Percentiles rank a stretch among this genome's conserved stretches.
Evolutionary conservation across 345 rosid species (phyloP).

Genomic region (Linum lewisii): DNA sequence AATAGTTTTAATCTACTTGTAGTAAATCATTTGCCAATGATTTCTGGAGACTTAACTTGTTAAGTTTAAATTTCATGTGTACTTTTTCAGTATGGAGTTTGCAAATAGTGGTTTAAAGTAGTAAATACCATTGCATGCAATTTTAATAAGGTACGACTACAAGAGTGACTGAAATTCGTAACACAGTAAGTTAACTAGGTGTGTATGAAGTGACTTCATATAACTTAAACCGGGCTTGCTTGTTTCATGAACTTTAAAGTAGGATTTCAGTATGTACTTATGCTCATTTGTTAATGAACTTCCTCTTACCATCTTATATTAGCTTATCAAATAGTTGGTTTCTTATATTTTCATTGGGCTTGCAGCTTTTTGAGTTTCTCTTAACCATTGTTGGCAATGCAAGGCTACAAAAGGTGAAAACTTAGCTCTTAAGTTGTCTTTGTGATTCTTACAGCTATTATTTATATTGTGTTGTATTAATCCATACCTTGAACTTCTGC

Average conservation of each 20-base stretch:
- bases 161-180: background rate
- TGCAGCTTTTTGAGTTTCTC: conserved; percentile 85
- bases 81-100: background rate
- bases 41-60: background rate
- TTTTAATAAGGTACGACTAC: background rate
- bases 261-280: background rate
- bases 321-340: conserved; percentile 14
- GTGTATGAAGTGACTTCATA: background rate
- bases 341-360: conserved; percentile 12
- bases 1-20: background rate
- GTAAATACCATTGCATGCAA: too few relatives aligned
- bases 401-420: conserved; percentile 60
- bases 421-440: conserved; percentile 10
- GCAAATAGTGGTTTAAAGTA: background rate
- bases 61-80: background rate
- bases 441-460: background rate
- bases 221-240: background rate
- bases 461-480: conserved; percentile 3
- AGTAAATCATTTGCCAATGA: background rate
- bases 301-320: conserved; percentile 8
- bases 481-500: conserved; percentile 12
- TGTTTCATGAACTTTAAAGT: background rate
- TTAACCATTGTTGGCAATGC: conserved; percentile 64
- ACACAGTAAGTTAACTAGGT: background rate
- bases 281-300: background rate